Conservation (phyloP, 2,329 filamentous ascomycete species). For the Paecilomyces variotii region DNA sequence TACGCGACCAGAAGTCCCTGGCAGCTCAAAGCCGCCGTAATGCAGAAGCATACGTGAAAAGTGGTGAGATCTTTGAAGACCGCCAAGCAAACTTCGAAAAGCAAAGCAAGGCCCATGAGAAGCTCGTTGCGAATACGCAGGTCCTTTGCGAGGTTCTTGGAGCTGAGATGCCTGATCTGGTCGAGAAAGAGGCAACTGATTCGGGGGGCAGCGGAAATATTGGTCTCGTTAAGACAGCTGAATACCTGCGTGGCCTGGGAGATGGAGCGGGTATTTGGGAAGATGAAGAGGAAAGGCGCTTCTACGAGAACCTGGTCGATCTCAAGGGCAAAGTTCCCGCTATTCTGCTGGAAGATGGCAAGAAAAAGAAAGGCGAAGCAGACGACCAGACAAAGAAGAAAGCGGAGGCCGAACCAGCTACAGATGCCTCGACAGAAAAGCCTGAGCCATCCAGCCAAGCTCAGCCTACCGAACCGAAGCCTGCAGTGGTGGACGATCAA, state of each 20-base stretch:
- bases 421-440: constrained; percentile 39
- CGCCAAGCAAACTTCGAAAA: constrained; percentile 94
- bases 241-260: constrained; percentile 82
- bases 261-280: constrained; percentile 97
- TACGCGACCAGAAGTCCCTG: constrained; percentile 87
- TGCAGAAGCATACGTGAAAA: constrained; percentile 96
- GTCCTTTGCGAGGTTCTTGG: constrained; percentile 81
- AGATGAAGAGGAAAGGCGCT: constrained; percentile 93
- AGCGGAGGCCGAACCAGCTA: constrained; percentile 40
- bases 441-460: constrained; percentile 28
- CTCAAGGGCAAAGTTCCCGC: constrained; percentile 91
- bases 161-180: constrained; percentile 87
- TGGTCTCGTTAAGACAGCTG: constrained; percentile 85
- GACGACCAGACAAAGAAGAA: constrained; percentile 81
- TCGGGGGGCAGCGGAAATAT: constrained; percentile 66
- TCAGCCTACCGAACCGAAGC: constrained; percentile 43
- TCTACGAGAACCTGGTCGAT: constrained; percentile 95
- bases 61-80: constrained; percentile 96
- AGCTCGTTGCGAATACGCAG: constrained; percentile 82
- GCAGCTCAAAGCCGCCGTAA: constrained; percentile 83
- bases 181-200: constrained; percentile 67
- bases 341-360: constrained; percentile 85
- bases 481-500: constrained; percentile 60
- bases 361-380: constrained; percentile 79
- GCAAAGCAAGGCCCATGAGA: constrained; percentile 84